Evolutionary conservation across 164 flowering plant species (phyloP), one percentile per base, ranked within the genome.

Genomic region (Umbilicus rupestris): DNA sequence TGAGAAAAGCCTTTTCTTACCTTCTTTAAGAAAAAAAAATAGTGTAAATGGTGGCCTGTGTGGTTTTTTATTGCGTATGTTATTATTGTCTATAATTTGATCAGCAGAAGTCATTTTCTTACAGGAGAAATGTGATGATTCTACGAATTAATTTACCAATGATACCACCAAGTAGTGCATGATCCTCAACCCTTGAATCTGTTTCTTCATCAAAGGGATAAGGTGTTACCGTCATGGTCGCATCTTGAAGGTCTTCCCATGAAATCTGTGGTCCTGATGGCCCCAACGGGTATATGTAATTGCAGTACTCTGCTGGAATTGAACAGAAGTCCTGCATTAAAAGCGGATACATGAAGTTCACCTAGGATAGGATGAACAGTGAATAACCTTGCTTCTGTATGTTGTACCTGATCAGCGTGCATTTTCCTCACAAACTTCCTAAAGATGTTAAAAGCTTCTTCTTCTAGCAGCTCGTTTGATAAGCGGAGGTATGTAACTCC

Each of bases 401-500:
- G 8, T 5, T 7, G 11, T 49, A 92, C 95, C 84, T 73, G 87
- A 73, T 87, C 85, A 26, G 88, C 96, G 79, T 87, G 98, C 90
- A 88, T 85, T 77, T 82, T 85, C 84, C 68, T 81, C 62, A 90
- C 90, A 70, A 87, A 87, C 12, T 58, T 73, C 78, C 79, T 80
- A 74, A 92, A 92, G 66, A 80, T 69, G 29, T 33, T 75, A 70
- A 87, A 87, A 28, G 84, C 87, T 1, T 63, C 70, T 62, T 69
- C 52, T 69, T 79, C 9, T 5, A 90, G 60, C 7, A 90, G 74
- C 2, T 82, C 82, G 49, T 78, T 80, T 0, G 86, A 80, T 45
- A 88, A 73, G 1, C 95, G 87, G 19, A 90, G 96, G 72, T 85
- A 90, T n/a, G 95, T 90, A 68, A 88, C 58, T 14, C 85, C 88